Conservation (phyloP, 495 filamentous ascomycete species). For the Talaromyces trachyspermus region DNA sequence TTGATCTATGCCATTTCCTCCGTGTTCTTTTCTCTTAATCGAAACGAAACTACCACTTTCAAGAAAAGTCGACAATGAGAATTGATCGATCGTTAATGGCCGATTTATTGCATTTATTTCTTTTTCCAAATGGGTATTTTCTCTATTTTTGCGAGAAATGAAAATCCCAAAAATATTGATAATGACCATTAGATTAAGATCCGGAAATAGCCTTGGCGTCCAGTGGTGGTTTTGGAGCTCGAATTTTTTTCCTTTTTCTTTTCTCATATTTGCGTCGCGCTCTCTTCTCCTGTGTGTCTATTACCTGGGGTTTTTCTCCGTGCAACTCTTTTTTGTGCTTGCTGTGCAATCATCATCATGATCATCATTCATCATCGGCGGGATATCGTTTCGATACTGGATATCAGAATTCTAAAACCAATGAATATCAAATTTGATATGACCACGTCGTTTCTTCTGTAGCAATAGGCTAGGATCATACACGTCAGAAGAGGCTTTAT, state of each 20-base stretch:
- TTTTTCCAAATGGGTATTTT: conserved; percentile 24
- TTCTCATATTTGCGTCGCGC: conserved; percentile 11
- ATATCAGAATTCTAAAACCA: neutral
- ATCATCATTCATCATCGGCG: conserved; percentile 37
- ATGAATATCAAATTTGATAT: too few species aligned
- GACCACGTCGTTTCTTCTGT: too few species aligned
- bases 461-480: too few species aligned
- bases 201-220: conserved; percentile 21
- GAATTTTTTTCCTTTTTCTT: conserved; percentile 16
- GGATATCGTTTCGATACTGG: conserved; percentile 21
- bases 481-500: too few species aligned
- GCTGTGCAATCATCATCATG: conserved; percentile 42
- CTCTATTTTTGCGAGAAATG: conserved; percentile 24
- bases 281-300: conserved; percentile 18
- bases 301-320: conserved; percentile 13
- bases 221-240: conserved; percentile 5
- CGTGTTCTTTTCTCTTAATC: neutral
- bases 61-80: conserved; percentile 1
- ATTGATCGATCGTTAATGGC: conserved; percentile 1
- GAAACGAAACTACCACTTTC: neutral
- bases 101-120: too few species aligned
- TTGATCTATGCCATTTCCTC: conserved; percentile 24
- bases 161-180: neutral
- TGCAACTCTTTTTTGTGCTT: conserved; percentile 11
- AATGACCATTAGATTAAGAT: conserved; percentile 30